Evolutionary conservation across 768 basidiomycete species (phyloP).

Genomic region (Megacollybia marginata): DNA sequence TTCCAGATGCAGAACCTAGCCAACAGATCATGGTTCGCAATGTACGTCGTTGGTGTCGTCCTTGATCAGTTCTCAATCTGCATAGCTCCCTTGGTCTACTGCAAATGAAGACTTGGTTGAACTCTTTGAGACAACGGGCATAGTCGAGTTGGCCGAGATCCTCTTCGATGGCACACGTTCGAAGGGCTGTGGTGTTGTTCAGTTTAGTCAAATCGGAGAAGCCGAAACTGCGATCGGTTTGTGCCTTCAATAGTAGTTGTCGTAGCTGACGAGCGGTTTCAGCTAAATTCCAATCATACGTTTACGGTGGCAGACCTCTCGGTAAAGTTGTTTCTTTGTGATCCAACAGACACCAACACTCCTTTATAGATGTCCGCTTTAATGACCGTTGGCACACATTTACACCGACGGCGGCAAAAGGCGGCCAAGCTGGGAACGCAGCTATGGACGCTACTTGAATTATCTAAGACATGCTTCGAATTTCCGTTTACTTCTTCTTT

Average conservation of each 20-base stretch:
- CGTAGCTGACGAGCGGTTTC: conserved; percentile 1
- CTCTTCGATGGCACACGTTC: conserved; percentile 87
- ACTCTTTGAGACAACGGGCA: conserved; percentile 95
- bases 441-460: conserved; percentile 13
- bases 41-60: conserved; percentile 45
- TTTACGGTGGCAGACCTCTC: conserved; percentile 88
- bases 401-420: conserved; percentile 82
- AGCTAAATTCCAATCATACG: conserved; percentile 94
- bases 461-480: neutral
- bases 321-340: conserved; percentile 35
- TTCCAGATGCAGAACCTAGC: conserved; percentile 71
- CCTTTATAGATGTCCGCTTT: conserved; percentile 75
- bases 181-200: conserved; percentile 94
- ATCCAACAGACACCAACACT: neutral
- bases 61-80: conserved; percentile 1
- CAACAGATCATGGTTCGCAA: conserved; percentile 99
- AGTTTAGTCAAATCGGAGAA: conserved; percentile 80
- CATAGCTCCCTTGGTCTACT: conserved; percentile 94
- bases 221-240: conserved; percentile 91
- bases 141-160: conserved; percentile 92
- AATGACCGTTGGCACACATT: conserved; percentile 96
- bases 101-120: conserved; percentile 98
- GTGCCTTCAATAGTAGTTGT: conserved; percentile 12
- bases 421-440: conserved; percentile 68
- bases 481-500: neutral